Evolutionary conservation across 345 rosid species (phyloP).

Genomic region (Citrus mangshanensis): DNA sequence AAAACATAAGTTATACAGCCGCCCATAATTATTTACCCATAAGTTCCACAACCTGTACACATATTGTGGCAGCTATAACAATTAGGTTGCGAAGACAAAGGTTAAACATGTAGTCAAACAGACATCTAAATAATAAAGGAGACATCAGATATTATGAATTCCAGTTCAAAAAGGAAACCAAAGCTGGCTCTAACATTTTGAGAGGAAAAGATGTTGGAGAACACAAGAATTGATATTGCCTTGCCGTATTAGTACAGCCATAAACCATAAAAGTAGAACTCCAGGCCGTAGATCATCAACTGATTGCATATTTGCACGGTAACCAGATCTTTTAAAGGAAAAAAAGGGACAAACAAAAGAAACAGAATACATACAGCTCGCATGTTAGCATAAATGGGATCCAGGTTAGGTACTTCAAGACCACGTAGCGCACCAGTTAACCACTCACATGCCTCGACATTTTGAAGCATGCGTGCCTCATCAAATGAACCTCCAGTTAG

Average conservation of each 20-base stretch:
- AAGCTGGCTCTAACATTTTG: not conserved
- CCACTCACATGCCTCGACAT: conserved; percentile 99
- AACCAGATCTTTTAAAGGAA: not conserved
- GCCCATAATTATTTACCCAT: not conserved
- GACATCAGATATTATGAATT: not conserved
- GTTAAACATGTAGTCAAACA: not conserved
- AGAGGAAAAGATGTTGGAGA: not conserved
- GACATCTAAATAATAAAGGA: not conserved
- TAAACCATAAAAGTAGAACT: not conserved
- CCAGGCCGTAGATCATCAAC: not conserved
- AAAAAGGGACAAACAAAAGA: conserved; percentile 8
- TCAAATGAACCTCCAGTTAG: conserved; percentile 90
- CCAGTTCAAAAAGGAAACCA: not conserved
- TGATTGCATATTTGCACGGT: not conserved
- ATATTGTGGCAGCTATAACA: not conserved
- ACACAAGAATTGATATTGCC: not conserved
- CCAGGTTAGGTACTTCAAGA: conserved; percentile 83
- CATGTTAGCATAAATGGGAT: conserved; percentile 74
- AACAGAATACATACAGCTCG: conserved; percentile 64
- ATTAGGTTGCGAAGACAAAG: not conserved
- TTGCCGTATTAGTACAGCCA: not conserved
- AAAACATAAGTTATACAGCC: not conserved
- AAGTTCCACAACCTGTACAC: not conserved
- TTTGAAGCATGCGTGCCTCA: conserved; percentile 85
- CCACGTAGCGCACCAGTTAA: conserved; percentile 74